Evolutionary conservation across 257 asterid species (phyloP).

Genomic region (Jacaranda mimosifolia): DNA sequence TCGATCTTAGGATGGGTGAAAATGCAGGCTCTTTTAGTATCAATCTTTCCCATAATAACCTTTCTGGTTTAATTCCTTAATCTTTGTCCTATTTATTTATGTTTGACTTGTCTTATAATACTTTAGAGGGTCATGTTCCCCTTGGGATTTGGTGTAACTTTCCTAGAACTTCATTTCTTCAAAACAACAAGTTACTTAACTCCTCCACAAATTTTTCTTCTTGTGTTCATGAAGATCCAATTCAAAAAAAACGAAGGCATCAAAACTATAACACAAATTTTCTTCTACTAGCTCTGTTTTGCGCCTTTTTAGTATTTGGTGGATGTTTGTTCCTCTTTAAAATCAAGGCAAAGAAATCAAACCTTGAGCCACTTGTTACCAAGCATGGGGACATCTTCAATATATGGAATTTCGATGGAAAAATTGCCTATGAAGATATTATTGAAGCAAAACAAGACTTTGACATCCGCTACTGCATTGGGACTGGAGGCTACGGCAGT

Average conservation of each 20-base stretch:
- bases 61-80: constrained; percentile 17
- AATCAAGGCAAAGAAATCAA: neutral
- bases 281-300: neutral
- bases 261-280: neutral
- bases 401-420: constrained; percentile 41
- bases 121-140: constrained; percentile 26
- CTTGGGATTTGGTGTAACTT: neutral
- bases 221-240: neutral
- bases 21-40: neutral
- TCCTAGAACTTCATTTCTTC: neutral
- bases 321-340: neutral
- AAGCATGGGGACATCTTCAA: constrained; percentile 26
- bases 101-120: constrained; percentile 27
- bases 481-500: constrained; percentile 38
- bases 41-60: constrained; percentile 25
- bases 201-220: neutral
- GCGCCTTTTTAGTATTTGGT: neutral
- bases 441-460: constrained; percentile 31
- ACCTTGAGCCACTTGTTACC: neutral
- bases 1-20: neutral
- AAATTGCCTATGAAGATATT: constrained; percentile 30
- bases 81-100: neutral
- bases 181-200: neutral
- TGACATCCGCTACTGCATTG: constrained; percentile 28
- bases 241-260: neutral